Evolutionary conservation across 2,329 filamentous ascomycete species (phyloP).

Genomic region (Arthrobotrys sphaeroides): DNA sequence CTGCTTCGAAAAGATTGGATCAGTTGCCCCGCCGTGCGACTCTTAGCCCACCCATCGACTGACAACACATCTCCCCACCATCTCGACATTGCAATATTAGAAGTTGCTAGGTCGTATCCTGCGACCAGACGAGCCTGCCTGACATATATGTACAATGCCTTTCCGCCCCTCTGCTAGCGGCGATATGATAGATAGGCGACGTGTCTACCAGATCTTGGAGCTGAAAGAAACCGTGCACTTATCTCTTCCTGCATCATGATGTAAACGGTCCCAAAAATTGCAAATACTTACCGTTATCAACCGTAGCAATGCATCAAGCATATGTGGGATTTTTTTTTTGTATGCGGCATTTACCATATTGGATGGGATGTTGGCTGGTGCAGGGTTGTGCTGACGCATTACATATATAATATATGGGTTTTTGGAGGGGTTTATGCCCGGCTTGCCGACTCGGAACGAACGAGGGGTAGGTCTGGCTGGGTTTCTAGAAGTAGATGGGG

Average conservation of each 20-base stretch:
- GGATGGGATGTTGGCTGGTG: slow-evolving; percentile 24
- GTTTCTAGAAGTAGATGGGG: slow-evolving; percentile 4
- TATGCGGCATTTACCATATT: slow-evolving; percentile 51
- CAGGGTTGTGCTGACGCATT: slow-evolving; percentile 52
- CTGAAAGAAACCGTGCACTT: background rate
- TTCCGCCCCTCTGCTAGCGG: slow-evolving; percentile 12
- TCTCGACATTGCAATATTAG: slow-evolving; percentile 16
- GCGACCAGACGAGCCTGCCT: slow-evolving; percentile 18
- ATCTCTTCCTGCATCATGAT: slow-evolving; percentile 26
- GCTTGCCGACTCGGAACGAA: slow-evolving; percentile 25
- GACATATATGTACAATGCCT: slow-evolving; percentile 20
- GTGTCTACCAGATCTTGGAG: slow-evolving; percentile 50
- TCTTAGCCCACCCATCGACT: slow-evolving; percentile 7
- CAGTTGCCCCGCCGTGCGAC: background rate
- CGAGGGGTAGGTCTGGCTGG: slow-evolving; percentile 8
- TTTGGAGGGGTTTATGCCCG: slow-evolving; percentile 23
- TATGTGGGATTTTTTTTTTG: slow-evolving; percentile 37
- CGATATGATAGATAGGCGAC: slow-evolving; percentile 45
- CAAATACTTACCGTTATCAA: slow-evolving; percentile 19
- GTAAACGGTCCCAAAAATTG: slow-evolving; percentile 19
- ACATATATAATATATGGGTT: slow-evolving; percentile 11
- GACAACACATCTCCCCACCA: slow-evolving; percentile 22
- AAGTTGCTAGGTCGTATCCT: slow-evolving; percentile 2
- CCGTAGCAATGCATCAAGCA: background rate
- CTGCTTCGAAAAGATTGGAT: slow-evolving; percentile 5